Percentiles rank a stretch among this genome's conserved stretches.
Conservation (phyloP, 495 filamentous ascomycete species). For the Tuber melanosporum region DNA sequence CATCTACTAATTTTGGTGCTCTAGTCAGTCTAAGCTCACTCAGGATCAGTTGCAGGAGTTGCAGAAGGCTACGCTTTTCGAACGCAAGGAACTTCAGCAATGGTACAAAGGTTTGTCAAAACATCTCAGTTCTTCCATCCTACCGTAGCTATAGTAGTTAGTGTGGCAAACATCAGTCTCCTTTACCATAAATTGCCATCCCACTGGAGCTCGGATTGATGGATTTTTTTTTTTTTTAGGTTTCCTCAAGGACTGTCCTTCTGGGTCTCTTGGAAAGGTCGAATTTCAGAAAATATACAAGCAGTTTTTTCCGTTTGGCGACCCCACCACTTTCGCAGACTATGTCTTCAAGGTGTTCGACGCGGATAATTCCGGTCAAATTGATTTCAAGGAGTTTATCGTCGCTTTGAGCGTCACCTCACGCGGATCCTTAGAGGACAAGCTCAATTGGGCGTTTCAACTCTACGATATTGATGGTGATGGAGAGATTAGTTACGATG, state of each 20-base stretch:
- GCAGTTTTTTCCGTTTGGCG: constrained; percentile 98
- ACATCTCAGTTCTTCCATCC: neutral
- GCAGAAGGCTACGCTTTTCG: constrained; percentile 93
- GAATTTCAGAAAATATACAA: constrained; percentile 99
- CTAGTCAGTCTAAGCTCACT: constrained; percentile 87
- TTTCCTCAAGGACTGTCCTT: constrained; percentile 96
- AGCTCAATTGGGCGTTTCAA: constrained; percentile 98
- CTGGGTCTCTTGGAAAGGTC: constrained; percentile 90
- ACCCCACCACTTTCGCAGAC: constrained; percentile 92
- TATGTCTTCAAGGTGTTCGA: constrained; percentile 99
- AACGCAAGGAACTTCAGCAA: constrained; percentile 99
- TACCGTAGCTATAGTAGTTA: neutral
- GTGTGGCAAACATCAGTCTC: neutral
- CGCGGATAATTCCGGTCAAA: constrained; percentile 89
- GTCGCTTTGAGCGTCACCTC: constrained; percentile 95
- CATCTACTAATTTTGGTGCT: neutral
- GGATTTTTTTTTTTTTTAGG: constrained; percentile 50
- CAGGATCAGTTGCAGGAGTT: constrained; percentile 90
- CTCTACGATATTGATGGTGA: constrained; percentile 99
- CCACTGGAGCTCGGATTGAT: neutral
- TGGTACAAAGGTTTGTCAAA: constrained; percentile 86
- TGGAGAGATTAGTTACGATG: constrained; percentile 96
- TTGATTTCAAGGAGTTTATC: constrained; percentile 99
- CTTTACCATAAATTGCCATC: neutral
- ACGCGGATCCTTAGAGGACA: constrained; percentile 97